These are phyloP conservation scores for Porphyra umbilicalis DNA, from an alignment of 31 red algal genomes.

Conservation along the genomic window DNA sequence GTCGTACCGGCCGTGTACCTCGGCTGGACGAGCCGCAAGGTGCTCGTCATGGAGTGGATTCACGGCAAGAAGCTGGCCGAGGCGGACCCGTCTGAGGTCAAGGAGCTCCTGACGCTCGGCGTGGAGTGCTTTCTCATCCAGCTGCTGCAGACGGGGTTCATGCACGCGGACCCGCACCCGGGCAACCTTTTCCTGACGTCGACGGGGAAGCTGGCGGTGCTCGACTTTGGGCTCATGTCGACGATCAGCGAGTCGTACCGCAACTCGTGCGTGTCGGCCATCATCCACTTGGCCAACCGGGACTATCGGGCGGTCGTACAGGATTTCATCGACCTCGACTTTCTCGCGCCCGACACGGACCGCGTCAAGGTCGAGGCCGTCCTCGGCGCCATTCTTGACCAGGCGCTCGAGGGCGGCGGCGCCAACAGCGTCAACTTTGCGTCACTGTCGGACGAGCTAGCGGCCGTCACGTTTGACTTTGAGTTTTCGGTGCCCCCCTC, in stretches of 20 bases:
- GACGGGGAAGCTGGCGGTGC: slow-evolving; percentile 57
- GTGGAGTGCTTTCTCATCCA: slow-evolving; percentile 82
- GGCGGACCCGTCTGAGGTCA: slow-evolving; percentile 46
- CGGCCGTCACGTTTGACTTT: slow-evolving; percentile 75
- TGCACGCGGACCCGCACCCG: slow-evolving; percentile 87
- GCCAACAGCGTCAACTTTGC: slow-evolving; percentile 66
- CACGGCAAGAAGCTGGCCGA: slow-evolving; percentile 70
- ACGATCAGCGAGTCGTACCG: slow-evolving; percentile 62
- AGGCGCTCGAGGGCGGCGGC: slow-evolving; percentile 76
- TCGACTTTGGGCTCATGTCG: slow-evolving; percentile 86
- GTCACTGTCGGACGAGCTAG: slow-evolving; percentile 60
- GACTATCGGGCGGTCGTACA: slow-evolving; percentile 69
- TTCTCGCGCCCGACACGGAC: slow-evolving; percentile 60
- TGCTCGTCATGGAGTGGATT: slow-evolving; percentile 91
- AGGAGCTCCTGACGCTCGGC: slow-evolving; percentile 49
- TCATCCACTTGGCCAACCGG: slow-evolving; percentile 86
- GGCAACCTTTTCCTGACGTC: slow-evolving; percentile 61
- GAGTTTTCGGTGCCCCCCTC: slow-evolving; percentile 71
- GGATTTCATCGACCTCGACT: slow-evolving; percentile 75
- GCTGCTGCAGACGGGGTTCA: slow-evolving; percentile 73
- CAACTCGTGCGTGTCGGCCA: slow-evolving; percentile 66
- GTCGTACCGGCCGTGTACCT: slow-evolving; percentile 70
- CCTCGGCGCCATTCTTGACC: slow-evolving; percentile 64
- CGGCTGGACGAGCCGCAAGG: slow-evolving; percentile 69
- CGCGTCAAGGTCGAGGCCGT: slow-evolving; percentile 44